Evolutionary conservation across 768 basidiomycete species (phyloP).

Genomic region (Grammothele lineata): DNA sequence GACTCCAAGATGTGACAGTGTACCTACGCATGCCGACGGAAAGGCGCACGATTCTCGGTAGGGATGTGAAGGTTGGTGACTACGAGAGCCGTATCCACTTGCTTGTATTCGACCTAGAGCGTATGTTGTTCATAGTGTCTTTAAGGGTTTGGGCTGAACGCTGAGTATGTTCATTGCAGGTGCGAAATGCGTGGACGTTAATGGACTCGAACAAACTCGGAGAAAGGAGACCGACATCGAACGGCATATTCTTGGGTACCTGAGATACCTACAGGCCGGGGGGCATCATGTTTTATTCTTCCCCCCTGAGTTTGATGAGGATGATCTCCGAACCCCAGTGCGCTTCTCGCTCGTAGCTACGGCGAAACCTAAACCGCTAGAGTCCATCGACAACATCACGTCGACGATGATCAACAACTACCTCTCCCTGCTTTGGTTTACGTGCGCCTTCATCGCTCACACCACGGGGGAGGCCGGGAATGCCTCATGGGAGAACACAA

Average conservation of each 20-base stretch:
- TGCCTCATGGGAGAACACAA: not conserved
- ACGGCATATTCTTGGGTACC: conserved; percentile 20
- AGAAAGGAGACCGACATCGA: conserved; percentile 11
- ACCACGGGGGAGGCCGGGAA: not conserved
- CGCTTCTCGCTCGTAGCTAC: not conserved
- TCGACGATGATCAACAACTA: conserved; percentile 20
- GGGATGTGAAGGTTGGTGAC: conserved; percentile 21
- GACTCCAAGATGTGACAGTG: not conserved
- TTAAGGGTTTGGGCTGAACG: conserved; percentile 1
- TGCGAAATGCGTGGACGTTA: not conserved
- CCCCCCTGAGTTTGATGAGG: conserved; percentile 29
- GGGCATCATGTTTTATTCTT: conserved; percentile 28
- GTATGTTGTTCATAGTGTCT: not conserved
- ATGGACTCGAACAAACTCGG: not conserved
- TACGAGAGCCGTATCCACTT: conserved; percentile 18
- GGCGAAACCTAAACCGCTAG: not conserved
- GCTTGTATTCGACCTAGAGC: conserved; percentile 16
- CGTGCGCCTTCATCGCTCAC: not conserved
- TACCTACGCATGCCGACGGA: conserved; percentile 24
- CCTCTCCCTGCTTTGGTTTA: conserved; percentile 18
- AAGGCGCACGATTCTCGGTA: conserved; percentile 17
- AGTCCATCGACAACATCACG: not conserved
- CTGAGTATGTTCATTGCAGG: not conserved
- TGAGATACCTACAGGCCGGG: conserved; percentile 22
- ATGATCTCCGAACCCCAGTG: not conserved